Evolutionary conservation across 495 filamentous ascomycete species (phyloP), one percentile per base, ranked within the genome.

Genomic region (Xanthoparmelia taractica): DNA sequence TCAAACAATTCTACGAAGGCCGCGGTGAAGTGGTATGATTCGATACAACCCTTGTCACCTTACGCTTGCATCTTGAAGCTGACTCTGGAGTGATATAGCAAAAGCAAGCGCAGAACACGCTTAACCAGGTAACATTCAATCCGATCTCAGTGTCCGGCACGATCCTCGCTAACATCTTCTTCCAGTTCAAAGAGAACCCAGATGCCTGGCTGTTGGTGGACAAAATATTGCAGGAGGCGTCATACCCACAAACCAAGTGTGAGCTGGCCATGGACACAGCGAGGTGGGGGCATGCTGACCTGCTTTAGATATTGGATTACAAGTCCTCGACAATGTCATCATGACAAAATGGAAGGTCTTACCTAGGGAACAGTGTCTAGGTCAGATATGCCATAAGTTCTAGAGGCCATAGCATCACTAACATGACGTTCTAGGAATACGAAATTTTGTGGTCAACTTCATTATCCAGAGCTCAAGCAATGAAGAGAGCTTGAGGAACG

Each of bases 331-430:
- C 75, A 90, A 88, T 81, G 94, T 99, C 65, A 97, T 97, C 69
- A 93, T 95, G 87, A 99, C 95, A 54, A 86, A 93, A 77, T 97
- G 94, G 95, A 99, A 96, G 76, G 91, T 97, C 50, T 77, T 97
- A 62, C 94, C 95, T 25, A 84, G 90, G 70, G 93, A 96, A 55
- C 94, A 99, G 75, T 95, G 95, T 72, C 85, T 95, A 81, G 92
- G 91, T 90, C 73, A 63, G 73, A 64, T 70, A 66, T 58, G 29
- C 36, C 38, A 45, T 4, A 58, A 34, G 8, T 59, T 37, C 29
- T 65, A 33, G 59, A 18, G 60, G 36, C 12, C 36, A 27, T 27
- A 37, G 31, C 23, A 20, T 25, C 59, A 45, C 70, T 59, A 38
- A 67, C 57, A 65, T 40, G 74, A 48, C 54, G 34, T 31, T 55